A percentile compares a stretch with the other conserved stretches of the same genome.
Evolutionary conservation across 2,329 filamentous ascomycete species (phyloP).

Genomic region (Colletotrichum graminicola): DNA sequence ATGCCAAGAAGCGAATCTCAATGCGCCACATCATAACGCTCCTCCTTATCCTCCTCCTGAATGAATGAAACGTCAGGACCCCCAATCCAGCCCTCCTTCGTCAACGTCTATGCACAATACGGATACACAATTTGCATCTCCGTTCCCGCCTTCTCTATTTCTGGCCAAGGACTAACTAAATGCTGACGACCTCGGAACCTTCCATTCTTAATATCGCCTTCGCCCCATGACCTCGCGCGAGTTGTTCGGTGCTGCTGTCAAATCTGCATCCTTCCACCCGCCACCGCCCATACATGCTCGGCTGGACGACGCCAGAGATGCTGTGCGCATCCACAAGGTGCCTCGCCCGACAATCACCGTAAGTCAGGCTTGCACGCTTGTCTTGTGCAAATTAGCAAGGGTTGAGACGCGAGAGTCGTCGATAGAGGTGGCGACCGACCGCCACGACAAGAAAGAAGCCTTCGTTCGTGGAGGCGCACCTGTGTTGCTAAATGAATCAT

Average conservation of each 20-base stretch:
- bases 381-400: slow-evolving; percentile 9
- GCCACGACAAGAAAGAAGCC: slow-evolving; percentile 1
- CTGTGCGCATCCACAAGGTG: slow-evolving; percentile 20
- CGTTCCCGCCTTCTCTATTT: slow-evolving; percentile 41
- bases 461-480: slow-evolving; percentile 21
- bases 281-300: slow-evolving; percentile 13
- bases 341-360: slow-evolving; percentile 28
- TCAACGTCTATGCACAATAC: slow-evolving; percentile 36
- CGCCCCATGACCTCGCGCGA: slow-evolving; percentile 1
- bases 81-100: slow-evolving; percentile 8
- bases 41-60: slow-evolving; percentile 39
- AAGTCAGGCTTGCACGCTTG: slow-evolving; percentile 24
- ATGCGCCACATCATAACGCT: slow-evolving; percentile 40
- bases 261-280: slow-evolving; percentile 2
- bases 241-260: slow-evolving; percentile 16
- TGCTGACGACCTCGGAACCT: neutral
- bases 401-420: slow-evolving; percentile 1
- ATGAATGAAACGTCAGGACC: neutral
- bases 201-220: neutral
- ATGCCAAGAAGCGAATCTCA: slow-evolving; percentile 28
- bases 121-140: slow-evolving; percentile 34
- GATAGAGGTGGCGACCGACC: slow-evolving; percentile 25
- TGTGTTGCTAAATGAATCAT: slow-evolving; percentile 21
- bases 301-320: slow-evolving; percentile 16
- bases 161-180: neutral